phyloP scores from a whole-genome alignment of 140 eudicot species.

The Flaveria floridana region DNA sequence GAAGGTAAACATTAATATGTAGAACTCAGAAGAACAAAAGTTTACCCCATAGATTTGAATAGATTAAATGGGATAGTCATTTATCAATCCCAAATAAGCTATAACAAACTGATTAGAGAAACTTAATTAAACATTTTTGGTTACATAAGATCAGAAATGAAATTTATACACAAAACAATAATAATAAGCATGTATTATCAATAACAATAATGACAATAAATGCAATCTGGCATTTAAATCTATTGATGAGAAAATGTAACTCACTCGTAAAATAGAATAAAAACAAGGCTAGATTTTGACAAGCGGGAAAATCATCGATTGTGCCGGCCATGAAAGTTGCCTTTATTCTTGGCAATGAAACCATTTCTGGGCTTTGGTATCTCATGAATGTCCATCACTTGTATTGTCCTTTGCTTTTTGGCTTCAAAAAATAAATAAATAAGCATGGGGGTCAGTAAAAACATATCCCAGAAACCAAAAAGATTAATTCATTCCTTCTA shows the following conservation, averaged over 20 bases:
- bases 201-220: not conserved
- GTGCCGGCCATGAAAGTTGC: slow-evolving; percentile 83
- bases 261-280: not conserved
- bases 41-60: no score
- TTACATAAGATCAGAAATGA: no score
- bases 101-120: no score
- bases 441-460: not conserved
- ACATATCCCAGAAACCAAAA: not conserved
- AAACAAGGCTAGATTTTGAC: slow-evolving; percentile 11
- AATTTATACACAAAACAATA: no score
- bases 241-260: not conserved
- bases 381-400: slow-evolving; percentile 96
- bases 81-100: no score
- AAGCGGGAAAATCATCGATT: slow-evolving; percentile 43
- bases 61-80: no score
- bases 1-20: no score
- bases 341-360: slow-evolving; percentile 78
- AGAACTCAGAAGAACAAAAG: no score
- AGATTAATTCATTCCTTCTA: slow-evolving; percentile 8
- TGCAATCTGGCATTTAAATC: not conserved
- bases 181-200: no score
- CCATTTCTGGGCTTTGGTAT: slow-evolving; percentile 88
- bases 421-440: slow-evolving; percentile 43
- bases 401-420: slow-evolving; percentile 93
- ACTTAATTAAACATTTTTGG: no score